Conservation (phyloP, 2,329 filamentous ascomycete genomes). For the Fusarium heterosporum region DNA sequence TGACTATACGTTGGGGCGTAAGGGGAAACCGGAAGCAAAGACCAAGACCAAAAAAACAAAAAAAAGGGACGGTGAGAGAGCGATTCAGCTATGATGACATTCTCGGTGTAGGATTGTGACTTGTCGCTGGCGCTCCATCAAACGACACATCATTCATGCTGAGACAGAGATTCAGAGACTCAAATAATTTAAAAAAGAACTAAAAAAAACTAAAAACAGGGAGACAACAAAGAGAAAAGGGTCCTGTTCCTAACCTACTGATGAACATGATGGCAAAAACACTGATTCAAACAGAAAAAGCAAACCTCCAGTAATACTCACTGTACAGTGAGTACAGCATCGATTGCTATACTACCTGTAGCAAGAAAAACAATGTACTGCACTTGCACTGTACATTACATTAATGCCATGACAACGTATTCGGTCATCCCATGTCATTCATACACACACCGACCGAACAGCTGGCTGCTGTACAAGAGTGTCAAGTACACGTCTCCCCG, state of each 20-base stretch:
- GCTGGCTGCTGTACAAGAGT: conserved; percentile 31
- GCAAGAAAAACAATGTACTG: no score
- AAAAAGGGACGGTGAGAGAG: conserved; percentile 38
- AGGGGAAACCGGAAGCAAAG: conserved; percentile 25
- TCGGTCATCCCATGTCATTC: conserved; percentile 39
- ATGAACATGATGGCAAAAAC: conserved; percentile 10
- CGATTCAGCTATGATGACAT: conserved; percentile 36
- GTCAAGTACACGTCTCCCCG: conserved; percentile 38
- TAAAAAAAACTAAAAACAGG: neutral
- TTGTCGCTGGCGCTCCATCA: conserved; percentile 31
- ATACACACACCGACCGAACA: conserved; percentile 25
- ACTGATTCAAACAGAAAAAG: conserved; percentile 33
- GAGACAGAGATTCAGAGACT: conserved; percentile 29
- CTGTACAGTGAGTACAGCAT: no score
- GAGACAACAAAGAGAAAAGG: conserved; percentile 21
- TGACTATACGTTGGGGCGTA: conserved; percentile 21
- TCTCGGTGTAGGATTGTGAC: conserved; percentile 42
- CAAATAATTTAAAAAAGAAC: no score
- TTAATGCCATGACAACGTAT: conserved; percentile 10
- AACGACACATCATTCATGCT: conserved; percentile 35
- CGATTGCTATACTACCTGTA: no score
- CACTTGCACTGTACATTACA: no score
- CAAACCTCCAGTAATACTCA: conserved; percentile 1
- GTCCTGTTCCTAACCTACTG: neutral
- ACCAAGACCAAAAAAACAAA: neutral